Conservation (phyloP, 306 rosid genomes). For the Quercus cerris region DNA sequence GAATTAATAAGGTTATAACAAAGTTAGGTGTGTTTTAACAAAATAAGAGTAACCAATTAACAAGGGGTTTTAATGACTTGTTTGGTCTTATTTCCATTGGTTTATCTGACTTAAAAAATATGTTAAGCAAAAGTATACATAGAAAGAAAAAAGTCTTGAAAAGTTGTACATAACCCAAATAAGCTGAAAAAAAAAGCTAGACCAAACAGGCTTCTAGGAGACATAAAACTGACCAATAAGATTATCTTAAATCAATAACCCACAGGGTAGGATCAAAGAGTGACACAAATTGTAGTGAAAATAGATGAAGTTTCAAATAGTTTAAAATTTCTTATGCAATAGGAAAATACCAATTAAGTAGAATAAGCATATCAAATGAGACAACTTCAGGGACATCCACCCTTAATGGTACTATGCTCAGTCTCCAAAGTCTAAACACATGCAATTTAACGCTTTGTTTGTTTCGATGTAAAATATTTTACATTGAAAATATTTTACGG, state of each 20-base stretch:
- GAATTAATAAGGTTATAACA: conserved; percentile 38
- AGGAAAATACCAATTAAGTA: not conserved
- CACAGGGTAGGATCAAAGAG: not conserved
- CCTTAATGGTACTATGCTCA: not conserved
- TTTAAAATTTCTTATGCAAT: not conserved
- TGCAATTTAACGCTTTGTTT: not conserved
- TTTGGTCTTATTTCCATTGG: too few relatives aligned
- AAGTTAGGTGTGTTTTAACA: not conserved
- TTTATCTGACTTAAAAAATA: too few relatives aligned
- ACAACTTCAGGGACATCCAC: not conserved
- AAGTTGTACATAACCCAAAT: too few relatives aligned
- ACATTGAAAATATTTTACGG: too few relatives aligned
- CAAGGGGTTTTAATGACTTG: not conserved
- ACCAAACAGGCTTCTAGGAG: too few relatives aligned
- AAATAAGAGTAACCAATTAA: not conserved
- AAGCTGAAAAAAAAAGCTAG: too few relatives aligned
- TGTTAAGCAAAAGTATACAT: too few relatives aligned
- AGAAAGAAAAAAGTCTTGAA: too few relatives aligned
- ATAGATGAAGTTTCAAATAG: not conserved
- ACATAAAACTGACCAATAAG: not conserved
- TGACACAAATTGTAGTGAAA: not conserved
- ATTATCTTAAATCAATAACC: not conserved
- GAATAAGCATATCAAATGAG: not conserved
- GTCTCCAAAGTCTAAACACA: not conserved
- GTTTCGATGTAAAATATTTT: too few relatives aligned